Evolutionary conservation across 352 stramenopile genomes (phyloP).

Genomic region (Pythium brachiatum): DNA sequence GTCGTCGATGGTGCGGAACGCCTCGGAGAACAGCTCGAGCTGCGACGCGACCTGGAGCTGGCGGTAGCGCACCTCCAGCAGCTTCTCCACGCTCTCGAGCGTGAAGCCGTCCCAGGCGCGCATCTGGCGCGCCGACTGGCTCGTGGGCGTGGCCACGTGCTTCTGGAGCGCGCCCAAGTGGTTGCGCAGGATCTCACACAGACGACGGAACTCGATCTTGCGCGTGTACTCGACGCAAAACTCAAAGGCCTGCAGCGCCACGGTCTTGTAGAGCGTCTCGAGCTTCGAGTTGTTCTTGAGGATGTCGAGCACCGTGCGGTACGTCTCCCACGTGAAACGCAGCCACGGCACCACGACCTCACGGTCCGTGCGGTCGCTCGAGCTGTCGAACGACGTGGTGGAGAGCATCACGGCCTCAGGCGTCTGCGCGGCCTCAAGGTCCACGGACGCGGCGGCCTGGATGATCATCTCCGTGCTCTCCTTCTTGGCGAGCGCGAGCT

Average conservation of each 20-base stretch:
- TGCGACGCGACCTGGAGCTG: slow-evolving; percentile 95
- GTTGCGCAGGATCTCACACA: slow-evolving; percentile 97
- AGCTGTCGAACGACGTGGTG: slow-evolving; percentile 95
- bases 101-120: slow-evolving; percentile 96
- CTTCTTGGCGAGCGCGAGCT: slow-evolving; percentile 83
- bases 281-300: slow-evolving; percentile 96
- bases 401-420: slow-evolving; percentile 96
- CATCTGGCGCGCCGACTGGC: slow-evolving; percentile 80
- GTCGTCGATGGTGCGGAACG: slow-evolving; percentile 98
- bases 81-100: slow-evolving; percentile 93
- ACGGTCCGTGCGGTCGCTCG: slow-evolving; percentile 93
- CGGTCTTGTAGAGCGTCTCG: slow-evolving; percentile 73
- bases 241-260: slow-evolving; percentile 77
- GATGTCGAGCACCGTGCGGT: slow-evolving; percentile 97
- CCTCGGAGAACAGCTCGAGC: slow-evolving; percentile 97
- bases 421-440: slow-evolving; percentile 91
- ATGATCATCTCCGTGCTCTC: slow-evolving; percentile 87
- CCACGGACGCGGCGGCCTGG: slow-evolving; percentile 78
- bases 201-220: slow-evolving; percentile 95
- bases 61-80: slow-evolving; percentile 96
- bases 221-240: slow-evolving; percentile 86
- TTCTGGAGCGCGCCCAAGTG: slow-evolving; percentile 95
- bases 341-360: slow-evolving; percentile 93
- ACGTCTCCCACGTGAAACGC: slow-evolving; percentile 98
- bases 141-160: slow-evolving; percentile 74